These are phyloP conservation scores for Panaeolus cyanescens DNA, from an alignment of 768 basidiomycete genomes.

Conservation along the genomic window DNA sequence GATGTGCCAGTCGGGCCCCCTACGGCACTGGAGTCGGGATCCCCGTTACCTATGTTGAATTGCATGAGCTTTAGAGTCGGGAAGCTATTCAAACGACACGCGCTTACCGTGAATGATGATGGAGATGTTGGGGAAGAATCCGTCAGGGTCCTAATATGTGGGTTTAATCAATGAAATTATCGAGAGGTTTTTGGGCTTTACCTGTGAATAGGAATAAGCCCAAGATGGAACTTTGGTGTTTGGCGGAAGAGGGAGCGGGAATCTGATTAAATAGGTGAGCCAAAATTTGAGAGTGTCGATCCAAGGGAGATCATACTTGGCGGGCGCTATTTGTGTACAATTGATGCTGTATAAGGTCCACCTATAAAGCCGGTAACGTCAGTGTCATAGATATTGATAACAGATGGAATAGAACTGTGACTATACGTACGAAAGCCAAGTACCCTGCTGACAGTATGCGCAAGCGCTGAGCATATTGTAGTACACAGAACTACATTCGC, in stretches of 20 bases:
- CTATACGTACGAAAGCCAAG: not conserved
- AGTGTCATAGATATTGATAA: no score
- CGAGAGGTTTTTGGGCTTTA: no score
- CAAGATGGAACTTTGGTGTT: not conserved
- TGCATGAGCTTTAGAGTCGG: not conserved
- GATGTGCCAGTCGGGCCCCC: not conserved
- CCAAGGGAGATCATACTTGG: no score
- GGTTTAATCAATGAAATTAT: no score
- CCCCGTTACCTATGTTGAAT: not conserved
- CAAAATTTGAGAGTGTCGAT: no score
- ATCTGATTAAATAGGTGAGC: no score
- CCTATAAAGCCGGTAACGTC: no score
- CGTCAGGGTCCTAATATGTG: not conserved
- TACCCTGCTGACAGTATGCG: not conserved
- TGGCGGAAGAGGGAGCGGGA: not conserved
- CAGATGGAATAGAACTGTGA: no score
- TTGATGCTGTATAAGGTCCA: not conserved
- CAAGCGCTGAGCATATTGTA: not conserved
- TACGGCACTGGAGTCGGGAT: not conserved
- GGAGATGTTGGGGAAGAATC: not conserved
- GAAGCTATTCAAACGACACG: not conserved
- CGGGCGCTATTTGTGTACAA: not conserved
- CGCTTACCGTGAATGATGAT: not conserved
- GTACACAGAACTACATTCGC: not conserved
- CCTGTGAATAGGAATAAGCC: no score